Evolutionary conservation across 2,329 filamentous ascomycete species (phyloP), one percentile per base, ranked within the genome.

Genomic region (Xylariaceae sp.): DNA sequence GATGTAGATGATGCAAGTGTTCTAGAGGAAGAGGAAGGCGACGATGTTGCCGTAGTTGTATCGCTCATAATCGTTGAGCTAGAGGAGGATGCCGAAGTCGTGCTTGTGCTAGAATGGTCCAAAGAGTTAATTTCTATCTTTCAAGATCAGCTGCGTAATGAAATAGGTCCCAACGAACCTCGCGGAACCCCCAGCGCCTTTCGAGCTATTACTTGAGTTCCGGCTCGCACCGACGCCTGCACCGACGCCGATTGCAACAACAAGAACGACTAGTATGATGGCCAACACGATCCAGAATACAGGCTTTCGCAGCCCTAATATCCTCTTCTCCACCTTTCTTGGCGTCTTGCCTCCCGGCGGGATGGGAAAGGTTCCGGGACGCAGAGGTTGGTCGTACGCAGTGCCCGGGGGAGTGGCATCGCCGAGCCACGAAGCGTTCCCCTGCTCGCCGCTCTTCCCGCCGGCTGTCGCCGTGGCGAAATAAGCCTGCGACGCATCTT

Each of bases 191-290:
- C 37, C 40, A 22, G 40, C 52, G 17, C 22, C 35, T 34, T 43
- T 52, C 12, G 53, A 49, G 16, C 36, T n/a, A 16, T 29, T 40
- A 12, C 22, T 17, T 17, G 25, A 19, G 22, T 21, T 34, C 2
- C 19, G 22, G 19, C 51, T 47, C 5, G 72, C 61, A 4, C 71
- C 65, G 6, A 72, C 60, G 0, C 64, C 69, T 1, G 73, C 64
- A 2, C 65, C 70, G 5, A 70, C 55, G 4, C 54, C 63, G 12
- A 66, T 48, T 5, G 60, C 53, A 1, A 71, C 45, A 16, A 65
- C 34, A 6, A 71, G 5, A 8, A 70, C 22, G 6, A 67, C 39
- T 1, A 59, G 43, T 4, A 62, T 40, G 3, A 62, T 52, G 2
- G 59, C 53, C 2, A 69, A 21, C 4, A 70, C 38, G 6, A 53